Evolutionary conservation across 1,139 yeast species (phyloP), one percentile per base, ranked within the genome.

Genomic region (Blastobotrys indianensis): DNA sequence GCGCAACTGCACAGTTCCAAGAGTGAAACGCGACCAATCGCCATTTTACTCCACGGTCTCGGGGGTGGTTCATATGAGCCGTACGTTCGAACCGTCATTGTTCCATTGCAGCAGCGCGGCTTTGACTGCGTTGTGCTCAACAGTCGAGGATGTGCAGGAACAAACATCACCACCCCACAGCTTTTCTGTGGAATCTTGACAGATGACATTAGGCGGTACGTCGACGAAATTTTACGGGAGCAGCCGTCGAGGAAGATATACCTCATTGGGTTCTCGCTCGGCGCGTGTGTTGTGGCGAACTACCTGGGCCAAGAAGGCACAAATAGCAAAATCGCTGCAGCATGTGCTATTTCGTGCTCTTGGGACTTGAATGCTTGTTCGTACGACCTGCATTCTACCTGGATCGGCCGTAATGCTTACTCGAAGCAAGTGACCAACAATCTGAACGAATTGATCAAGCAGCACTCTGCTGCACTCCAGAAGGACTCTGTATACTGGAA

Each of bases 51-150:
- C 43, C 97, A 90, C 60, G 97, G 97, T 0, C 74, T 90, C 35
- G 88, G 87, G 4, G 97, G 97, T 17, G 96, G 97, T 0, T 83
- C 95, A 15, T 94, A 87, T 56, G 97, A 90, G 61, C 79, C 92
- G 2, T 80, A 88, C 57, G 83, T 88, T 48, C 77, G 95, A 50
- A 80, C 90, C 49, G 56, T 62, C 8, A 51, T 66, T 36, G 43
- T 46, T 6, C 41, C 52, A 6, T 48, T 53, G 30, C 48, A 52
- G 16, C 52, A 53, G 15, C 46, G 48, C 28, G 61, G 59, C 17
- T 77, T 79, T 70, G 94, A 85, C 53, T 76, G 80, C 12, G 85
- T 80, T 29, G 95, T 88, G 11, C 65, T 85, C 51, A 87, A 86
- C 62, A 74, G 85, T 15, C 74, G 97, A 56, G 97, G 97, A 4